Percentiles rank a stretch among this genome's conserved stretches.
Evolutionary conservation across 1,284 basidiomycete genomes (phyloP).

Genomic region (Apiotrichum siamense): DNA sequence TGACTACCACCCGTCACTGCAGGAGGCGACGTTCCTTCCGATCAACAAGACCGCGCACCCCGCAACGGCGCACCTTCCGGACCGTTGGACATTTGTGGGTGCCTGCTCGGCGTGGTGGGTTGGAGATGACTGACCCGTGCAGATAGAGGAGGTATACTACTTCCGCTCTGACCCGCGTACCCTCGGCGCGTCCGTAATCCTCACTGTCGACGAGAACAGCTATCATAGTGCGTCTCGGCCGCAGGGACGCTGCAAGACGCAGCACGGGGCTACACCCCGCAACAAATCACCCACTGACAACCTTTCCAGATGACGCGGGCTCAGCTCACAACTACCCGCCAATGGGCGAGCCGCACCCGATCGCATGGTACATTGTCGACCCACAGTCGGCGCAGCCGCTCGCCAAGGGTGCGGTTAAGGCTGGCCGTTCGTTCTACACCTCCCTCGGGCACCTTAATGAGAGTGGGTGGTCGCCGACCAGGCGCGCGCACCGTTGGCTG

Average conservation of each 20-base stretch:
- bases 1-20: conserved; percentile 65
- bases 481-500: neutral
- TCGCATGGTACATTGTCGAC: conserved; percentile 67
- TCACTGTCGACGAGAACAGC: conserved; percentile 63
- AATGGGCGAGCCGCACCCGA: conserved; percentile 44
- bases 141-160: conserved; percentile 56
- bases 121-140: neutral
- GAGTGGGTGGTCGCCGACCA: too few relatives aligned
- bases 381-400: conserved; percentile 55
- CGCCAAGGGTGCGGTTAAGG: conserved; percentile 39
- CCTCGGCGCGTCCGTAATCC: conserved; percentile 59
- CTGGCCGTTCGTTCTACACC: conserved; percentile 75
- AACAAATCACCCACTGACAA: neutral
- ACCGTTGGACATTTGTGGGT: conserved; percentile 54
- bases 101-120: neutral
- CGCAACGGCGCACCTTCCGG: conserved; percentile 59
- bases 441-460: conserved; percentile 67
- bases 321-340: conserved; percentile 19
- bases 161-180: conserved; percentile 67
- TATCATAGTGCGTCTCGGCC: conserved; percentile 54
- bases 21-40: conserved; percentile 59
- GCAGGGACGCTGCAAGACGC: too few relatives aligned
- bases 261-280: too few relatives aligned
- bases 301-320: conserved; percentile 35
- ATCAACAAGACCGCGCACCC: conserved; percentile 60